Evolutionary conservation across 495 filamentous ascomycete genomes (phyloP), one percentile per base, ranked within the genome.

Genomic region (Delitschia confertaspora): DNA sequence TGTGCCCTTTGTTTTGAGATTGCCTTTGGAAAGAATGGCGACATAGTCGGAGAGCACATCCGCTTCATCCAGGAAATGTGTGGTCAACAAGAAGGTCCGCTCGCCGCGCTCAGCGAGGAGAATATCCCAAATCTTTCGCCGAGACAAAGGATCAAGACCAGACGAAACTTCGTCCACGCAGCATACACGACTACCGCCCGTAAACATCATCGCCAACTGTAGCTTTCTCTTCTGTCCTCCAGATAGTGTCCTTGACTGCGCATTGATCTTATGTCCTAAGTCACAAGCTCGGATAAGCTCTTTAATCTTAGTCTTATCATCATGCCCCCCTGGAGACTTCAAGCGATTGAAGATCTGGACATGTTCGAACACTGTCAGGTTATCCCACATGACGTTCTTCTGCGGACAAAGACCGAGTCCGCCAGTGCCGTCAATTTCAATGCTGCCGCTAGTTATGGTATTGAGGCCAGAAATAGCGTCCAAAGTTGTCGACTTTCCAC

Each of bases 141-240:
- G 68, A 27, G 78, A 82, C 6, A 94, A 69, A 0, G 87, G 85
- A 55, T 93, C 88, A 9, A 93, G 67, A 5, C 88, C 87, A 38
- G 78, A 82, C 11, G 79, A 85, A 3, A 89, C 85, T 56, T 93
- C 88, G 56, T 93, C 87, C 3, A 95, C 81, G 59, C 85, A 88
- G 60, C 87, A 95, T 6, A 95, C 77, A 10, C 72, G 74, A 49
- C 80, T 85, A n/a, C 85, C 88, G 33, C 87, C 87, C 14, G 84
- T 88, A 44, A 95, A 79, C 85, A 91, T 93, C 76, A 91, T 88
- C 8, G 83, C 83, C 6, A 95, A 71, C 58, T 95, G 87, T 10
- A 91, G 66, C 61, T 93, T 93, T 20, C 87, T 69, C 60, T 91
- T 93, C 62, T 95, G 88, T 1, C 87, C 87, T 6, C 87, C 87